These are phyloP conservation scores for Eutrema yunnanense DNA, from an alignment of 345 rosid genomes.

Conservation along the genomic window DNA sequence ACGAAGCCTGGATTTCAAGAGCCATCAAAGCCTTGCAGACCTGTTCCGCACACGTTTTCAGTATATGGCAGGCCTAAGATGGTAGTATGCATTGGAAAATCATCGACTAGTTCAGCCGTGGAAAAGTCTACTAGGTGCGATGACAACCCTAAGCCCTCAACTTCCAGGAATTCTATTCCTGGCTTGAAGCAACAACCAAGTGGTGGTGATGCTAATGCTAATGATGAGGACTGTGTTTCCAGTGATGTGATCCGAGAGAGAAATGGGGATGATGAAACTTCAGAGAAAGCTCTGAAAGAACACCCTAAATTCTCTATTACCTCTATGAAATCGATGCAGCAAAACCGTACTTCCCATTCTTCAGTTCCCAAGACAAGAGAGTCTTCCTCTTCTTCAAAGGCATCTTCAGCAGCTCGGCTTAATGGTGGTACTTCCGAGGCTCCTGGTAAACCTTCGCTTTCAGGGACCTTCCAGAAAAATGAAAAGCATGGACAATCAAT, in stretches of 20 bases:
- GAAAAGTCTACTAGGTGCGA: constrained; percentile 38
- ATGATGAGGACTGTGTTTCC: constrained; percentile 40
- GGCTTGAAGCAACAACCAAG: constrained; percentile 34
- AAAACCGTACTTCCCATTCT: constrained; percentile 51
- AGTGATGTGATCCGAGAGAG: constrained; percentile 39
- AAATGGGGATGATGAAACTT: constrained; percentile 33
- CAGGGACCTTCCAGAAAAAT: constrained; percentile 47
- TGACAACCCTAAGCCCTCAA: constrained; percentile 39
- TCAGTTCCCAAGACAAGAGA: constrained; percentile 58
- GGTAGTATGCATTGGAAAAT: constrained; percentile 42
- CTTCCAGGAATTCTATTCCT: constrained; percentile 37
- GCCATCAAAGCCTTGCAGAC: constrained; percentile 33
- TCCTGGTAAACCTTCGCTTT: constrained; percentile 35
- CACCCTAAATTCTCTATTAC: constrained; percentile 33
- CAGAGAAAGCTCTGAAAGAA: constrained; percentile 44
- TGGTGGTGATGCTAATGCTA: constrained; percentile 29
- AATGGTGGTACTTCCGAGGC: constrained; percentile 43
- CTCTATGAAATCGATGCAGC: constrained; percentile 38
- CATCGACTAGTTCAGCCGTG: constrained; percentile 36
- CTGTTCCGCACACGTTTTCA: constrained; percentile 28
- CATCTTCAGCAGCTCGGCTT: constrained; percentile 45
- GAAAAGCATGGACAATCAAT: constrained; percentile 56
- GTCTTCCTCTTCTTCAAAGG: constrained; percentile 36
- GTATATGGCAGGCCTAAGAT: constrained; percentile 37
- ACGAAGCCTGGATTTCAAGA: constrained; percentile 40